phyloP scores from a whole-genome alignment of 1,284 basidiomycete genomes.

The Apiotrichum sp. region DNA sequence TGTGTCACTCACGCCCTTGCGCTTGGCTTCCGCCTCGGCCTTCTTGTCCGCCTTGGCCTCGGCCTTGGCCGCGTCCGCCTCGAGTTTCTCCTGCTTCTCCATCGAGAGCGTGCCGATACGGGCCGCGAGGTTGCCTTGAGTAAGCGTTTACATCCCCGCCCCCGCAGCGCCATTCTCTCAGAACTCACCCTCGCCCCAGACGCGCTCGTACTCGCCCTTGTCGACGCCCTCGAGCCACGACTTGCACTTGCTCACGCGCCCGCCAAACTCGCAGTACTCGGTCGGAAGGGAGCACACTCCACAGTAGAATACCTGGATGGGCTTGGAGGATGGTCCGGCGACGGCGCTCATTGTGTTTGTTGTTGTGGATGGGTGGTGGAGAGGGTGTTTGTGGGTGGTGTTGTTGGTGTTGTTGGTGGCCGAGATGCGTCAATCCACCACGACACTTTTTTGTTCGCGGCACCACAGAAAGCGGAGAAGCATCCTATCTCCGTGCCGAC shows the following conservation, averaged over 20 bases:
- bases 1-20: conserved; percentile 48
- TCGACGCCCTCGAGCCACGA: conserved; percentile 70
- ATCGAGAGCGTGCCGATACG: conserved; percentile 80
- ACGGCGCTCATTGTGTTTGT: conserved; percentile 19
- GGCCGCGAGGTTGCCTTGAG: conserved; percentile 57
- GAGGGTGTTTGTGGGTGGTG: background rate
- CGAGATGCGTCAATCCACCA: too few relatives aligned
- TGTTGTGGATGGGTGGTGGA: background rate
- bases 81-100: conserved; percentile 75
- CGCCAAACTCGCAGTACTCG: conserved; percentile 93
- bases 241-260: conserved; percentile 76
- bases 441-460: too few relatives aligned
- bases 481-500: too few relatives aligned
- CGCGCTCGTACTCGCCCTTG: conserved; percentile 62
- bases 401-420: too few relatives aligned
- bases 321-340: conserved; percentile 44
- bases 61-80: conserved; percentile 82
- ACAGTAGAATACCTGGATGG: conserved; percentile 41
- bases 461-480: too few relatives aligned
- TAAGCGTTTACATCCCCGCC: conserved; percentile 15
- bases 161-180: background rate
- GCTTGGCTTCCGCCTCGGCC: conserved; percentile 76
- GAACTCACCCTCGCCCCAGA: conserved; percentile 65
- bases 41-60: conserved; percentile 79
- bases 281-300: conserved; percentile 75